Base-by-base conservation (phyloP, 1,139 yeast species). In the Blastobotrys apis region DNA sequence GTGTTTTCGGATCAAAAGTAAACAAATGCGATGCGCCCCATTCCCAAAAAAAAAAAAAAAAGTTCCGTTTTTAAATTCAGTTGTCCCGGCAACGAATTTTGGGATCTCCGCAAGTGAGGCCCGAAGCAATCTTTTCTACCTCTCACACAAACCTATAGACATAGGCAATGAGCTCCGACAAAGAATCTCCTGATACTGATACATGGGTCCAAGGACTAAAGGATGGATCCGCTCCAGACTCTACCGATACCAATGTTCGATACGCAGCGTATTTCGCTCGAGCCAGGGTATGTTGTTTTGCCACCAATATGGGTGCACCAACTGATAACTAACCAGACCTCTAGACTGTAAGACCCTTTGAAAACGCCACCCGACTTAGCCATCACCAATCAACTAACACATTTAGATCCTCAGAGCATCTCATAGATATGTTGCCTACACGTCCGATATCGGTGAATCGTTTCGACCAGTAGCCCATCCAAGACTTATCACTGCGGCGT, bases 391-490 rank as follows among this genome's bases (percentile, higher is more conserved):
- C 37, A 21, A 31, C 16, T 37, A 26, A 16, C 36, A 5, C 17
- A 12, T 10, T 15, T 25, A 21, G 26, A 23, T 84, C 51, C 69
- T 84, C 45, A 59, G 73, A 44, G 88, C 94, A 5, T 78, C 90
- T n/a, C 92, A 83, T 59, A 68, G 95, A 54, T 85, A 85, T 58
- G 86, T 85, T 21, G 95, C 95, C 2, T 85, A 85, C 63, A 84
- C 94, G 5, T 83, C 92, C 0, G 95, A 85, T 60, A 80, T 85
- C 52, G 95, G 95, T 20, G 95, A 85, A 60, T 83, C 92, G n/a
- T 85, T 85, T 65, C 73, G 95, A 45, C 94, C 94, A 0, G 84
- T 85, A 16, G 92, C 87, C 5, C 84, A 80, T 56, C 90, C 94
- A 1, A 56, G 57, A 33, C 48, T 81, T 29, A 94, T 85, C 16